Evolutionary conservation across 73 alveolate species (phyloP).

Genomic region (Tetrahymena malaccensis): DNA sequence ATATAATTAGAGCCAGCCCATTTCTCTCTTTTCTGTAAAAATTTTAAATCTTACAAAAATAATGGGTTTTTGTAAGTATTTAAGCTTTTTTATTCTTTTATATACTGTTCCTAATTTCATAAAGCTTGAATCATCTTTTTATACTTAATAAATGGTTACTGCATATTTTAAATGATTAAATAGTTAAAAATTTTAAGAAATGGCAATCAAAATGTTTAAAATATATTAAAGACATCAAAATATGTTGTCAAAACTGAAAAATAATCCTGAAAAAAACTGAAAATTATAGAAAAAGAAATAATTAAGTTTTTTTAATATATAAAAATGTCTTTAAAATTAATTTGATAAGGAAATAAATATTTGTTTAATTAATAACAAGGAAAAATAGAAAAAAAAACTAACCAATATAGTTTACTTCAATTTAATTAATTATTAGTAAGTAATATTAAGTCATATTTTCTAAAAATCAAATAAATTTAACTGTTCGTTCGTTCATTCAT

Average conservation of each 20-base stretch:
- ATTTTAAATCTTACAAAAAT: not conserved
- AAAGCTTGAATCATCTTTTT: not conserved
- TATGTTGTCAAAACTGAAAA: not conserved
- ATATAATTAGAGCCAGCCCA: not conserved
- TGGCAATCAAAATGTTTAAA: too few species aligned
- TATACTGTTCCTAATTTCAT: not conserved
- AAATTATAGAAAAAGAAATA: not conserved
- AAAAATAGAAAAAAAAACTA: not conserved
- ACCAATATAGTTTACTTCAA: not conserved
- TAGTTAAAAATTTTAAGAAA: too few species aligned
- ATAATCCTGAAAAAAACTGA: too few species aligned
- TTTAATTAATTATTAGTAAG: not conserved
- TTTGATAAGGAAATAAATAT: too few species aligned
- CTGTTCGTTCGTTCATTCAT: not conserved
- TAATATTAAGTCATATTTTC: not conserved
- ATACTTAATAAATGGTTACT: not conserved
- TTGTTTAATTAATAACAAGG: not conserved
- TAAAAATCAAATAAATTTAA: not conserved
- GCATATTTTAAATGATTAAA: not conserved
- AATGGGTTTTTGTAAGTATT: not conserved
- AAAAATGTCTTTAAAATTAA: too few species aligned
- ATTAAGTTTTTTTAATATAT: not conserved
- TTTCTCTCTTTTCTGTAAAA: not conserved
- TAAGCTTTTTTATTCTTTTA: not conserved
- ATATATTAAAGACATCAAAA: not conserved